Evolutionary conservation across 2,329 filamentous ascomycete genomes (phyloP).

Genomic region (Hypocreales sp.): DNA sequence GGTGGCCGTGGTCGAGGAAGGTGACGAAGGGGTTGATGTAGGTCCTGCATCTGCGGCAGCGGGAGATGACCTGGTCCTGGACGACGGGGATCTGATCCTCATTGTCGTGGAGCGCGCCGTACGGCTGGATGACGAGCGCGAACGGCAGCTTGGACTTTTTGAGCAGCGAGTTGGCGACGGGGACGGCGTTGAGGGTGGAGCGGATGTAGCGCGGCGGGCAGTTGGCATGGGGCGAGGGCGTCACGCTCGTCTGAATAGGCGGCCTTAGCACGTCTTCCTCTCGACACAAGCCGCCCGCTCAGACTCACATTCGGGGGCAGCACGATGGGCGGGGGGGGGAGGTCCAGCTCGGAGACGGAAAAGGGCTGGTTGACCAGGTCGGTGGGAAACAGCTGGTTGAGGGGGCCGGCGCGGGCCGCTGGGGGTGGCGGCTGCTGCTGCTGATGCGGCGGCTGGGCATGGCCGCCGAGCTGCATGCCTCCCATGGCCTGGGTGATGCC

Average conservation of each 20-base stretch:
- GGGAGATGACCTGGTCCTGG: slow-evolving; percentile 91
- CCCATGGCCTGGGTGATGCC: slow-evolving; percentile 75
- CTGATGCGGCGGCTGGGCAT: slow-evolving; percentile 27
- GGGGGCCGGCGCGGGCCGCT: slow-evolving; percentile 26
- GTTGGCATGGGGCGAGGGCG: slow-evolving; percentile 79
- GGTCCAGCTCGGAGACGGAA: slow-evolving; percentile 81
- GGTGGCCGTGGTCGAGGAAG: slow-evolving; percentile 90
- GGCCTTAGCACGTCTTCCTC: slow-evolving; percentile 23
- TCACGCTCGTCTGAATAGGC: slow-evolving; percentile 59
- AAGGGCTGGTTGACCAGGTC: slow-evolving; percentile 88
- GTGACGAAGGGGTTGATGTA: slow-evolving; percentile 98
- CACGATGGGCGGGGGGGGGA: slow-evolving; percentile 80
- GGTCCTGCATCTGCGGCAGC: slow-evolving; percentile 86
- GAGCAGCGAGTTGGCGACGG: slow-evolving; percentile 78
- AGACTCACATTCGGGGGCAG: slow-evolving; percentile 75
- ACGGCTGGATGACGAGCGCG: slow-evolving; percentile 90
- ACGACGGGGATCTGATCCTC: slow-evolving; percentile 86
- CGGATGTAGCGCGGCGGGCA: slow-evolving; percentile 88
- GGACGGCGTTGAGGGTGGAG: slow-evolving; percentile 87
- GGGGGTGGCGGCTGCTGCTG: slow-evolving; percentile 27
- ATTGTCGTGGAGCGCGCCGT: slow-evolving; percentile 79
- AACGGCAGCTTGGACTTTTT: slow-evolving; percentile 97
- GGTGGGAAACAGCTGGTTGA: slow-evolving; percentile 86
- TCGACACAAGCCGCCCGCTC: too few relatives aligned
- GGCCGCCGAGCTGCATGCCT: slow-evolving; percentile 60